These are phyloP conservation scores for Entomortierella parvispora DNA, from an alignment of 192 early-diverging fungal species.

Conservation along the genomic window DNA sequence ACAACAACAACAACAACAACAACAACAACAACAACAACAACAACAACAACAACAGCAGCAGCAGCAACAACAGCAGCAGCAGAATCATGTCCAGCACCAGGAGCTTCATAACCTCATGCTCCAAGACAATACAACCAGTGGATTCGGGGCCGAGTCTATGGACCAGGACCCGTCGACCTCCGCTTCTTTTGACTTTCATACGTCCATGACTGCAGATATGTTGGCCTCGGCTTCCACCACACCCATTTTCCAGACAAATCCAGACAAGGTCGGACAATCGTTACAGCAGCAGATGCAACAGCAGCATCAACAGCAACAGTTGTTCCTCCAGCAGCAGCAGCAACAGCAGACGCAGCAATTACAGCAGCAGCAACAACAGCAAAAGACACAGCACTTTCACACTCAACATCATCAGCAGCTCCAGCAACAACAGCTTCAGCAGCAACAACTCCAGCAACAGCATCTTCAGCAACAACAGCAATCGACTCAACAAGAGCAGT, in stretches of 20 bases:
- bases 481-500: conserved; percentile 27
- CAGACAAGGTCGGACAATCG: conserved; percentile 30
- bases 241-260: conserved; percentile 32
- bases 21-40: conserved; percentile 19
- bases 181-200: conserved; percentile 27
- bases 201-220: conserved; percentile 23
- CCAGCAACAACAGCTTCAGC: conserved; percentile 24
- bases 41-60: conserved; percentile 18
- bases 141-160: background rate
- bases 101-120: conserved; percentile 35
- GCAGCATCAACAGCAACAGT: conserved; percentile 15
- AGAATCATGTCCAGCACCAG: conserved; percentile 20
- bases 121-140: conserved; percentile 2
- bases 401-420: conserved; percentile 11
- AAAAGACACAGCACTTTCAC: background rate
- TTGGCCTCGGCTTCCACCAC: conserved; percentile 43
- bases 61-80: conserved; percentile 16
- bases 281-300: conserved; percentile 31
- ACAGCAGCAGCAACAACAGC: conserved; percentile 28
- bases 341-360: conserved; percentile 13
- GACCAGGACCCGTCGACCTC: conserved; percentile 2
- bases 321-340: no score
- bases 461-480: conserved; percentile 24
- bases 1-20: conserved; percentile 22
- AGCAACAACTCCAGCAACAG: conserved; percentile 9